Conservation (phyloP, 179 eudicot species). For the Amaranthus tricolor region DNA sequence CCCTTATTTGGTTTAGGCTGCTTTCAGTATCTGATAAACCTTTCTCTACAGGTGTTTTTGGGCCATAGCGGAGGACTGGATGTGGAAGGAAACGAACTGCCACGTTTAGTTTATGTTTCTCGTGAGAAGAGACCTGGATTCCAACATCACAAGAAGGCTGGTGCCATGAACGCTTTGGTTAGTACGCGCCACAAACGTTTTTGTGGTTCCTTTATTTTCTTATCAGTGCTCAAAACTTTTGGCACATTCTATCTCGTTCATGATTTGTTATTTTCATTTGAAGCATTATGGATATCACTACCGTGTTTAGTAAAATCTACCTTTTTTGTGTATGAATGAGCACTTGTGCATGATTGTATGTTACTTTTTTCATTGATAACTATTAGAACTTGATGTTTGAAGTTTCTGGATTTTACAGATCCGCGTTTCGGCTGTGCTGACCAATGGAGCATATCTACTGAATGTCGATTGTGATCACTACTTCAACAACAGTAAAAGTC, state of each 20-base stretch:
- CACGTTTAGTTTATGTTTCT: slow-evolving; percentile 82
- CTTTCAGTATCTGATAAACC: slow-evolving; percentile 3
- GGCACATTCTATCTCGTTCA: no score
- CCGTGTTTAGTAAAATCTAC: background rate
- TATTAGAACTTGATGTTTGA: background rate
- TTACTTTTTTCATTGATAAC: background rate
- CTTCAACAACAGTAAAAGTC: slow-evolving; percentile 86
- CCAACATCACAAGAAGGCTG: slow-evolving; percentile 95
- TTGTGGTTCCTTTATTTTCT: background rate
- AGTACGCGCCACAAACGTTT: slow-evolving; percentile 21
- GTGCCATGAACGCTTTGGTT: slow-evolving; percentile 97
- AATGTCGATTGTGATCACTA: slow-evolving; percentile 96
- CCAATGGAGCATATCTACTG: slow-evolving; percentile 78
- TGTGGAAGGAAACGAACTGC: slow-evolving; percentile 77
- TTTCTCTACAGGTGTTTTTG: slow-evolving; percentile 59
- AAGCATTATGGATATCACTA: no score
- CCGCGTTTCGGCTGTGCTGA: slow-evolving; percentile 86
- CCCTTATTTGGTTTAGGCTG: background rate
- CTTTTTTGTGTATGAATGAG: no score
- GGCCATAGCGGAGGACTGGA: slow-evolving; percentile 90
- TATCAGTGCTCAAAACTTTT: background rate
- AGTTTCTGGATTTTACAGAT: slow-evolving; percentile 47
- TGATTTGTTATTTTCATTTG: no score
- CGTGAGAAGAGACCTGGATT: no score
- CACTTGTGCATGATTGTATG: background rate